Evolutionary conservation across 176 grass and related monocot species (phyloP), one percentile per base, ranked within the genome.

Genomic region (Oryza glaberrima): DNA sequence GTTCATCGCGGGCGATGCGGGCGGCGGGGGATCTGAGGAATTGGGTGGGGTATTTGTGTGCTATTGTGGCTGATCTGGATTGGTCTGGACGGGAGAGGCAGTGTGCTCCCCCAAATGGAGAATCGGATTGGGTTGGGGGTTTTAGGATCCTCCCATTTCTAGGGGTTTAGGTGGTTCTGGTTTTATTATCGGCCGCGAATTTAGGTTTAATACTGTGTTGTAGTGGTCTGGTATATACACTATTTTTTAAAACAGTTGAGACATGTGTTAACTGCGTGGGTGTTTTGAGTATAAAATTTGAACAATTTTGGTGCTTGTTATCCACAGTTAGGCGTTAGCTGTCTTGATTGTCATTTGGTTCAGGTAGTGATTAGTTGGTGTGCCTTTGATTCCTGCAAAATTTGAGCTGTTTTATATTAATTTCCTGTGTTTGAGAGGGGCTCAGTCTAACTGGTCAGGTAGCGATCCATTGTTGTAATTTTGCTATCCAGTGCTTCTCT

Each of bases 31-130:
- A 65, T 77, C 23, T 54, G 25, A 30, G 56, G 56, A 13, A 46
- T 72, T 45, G 51, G 26, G 69, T 16, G 28, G 35, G 48, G 49
- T 1, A 60, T 70, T 71, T 22, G 43, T 77, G 43, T n/a, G 41
- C 6, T 58, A 25, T 30, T 56, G 54, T 4, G 82, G 11, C 67
- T 49, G 58, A 82, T 82, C 58, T 86, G 36, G 28, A 51, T 9
- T 52, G 22, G 82, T 49, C 26, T 52, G 2, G 46, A 13, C 35
- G 67, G 20, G 20, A 61, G 78, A 51, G 65, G 65, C 7, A 40
- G 49, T 48, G 70, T 36, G 26, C 76, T 69, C 40, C 36, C 38
- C 17, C 6, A n/a, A 45, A 54, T 61, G 35, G 48, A 4, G 51
- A 19, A 70, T 76, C 6, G 3, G n/a, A 76, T 70, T 40, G 4